Base-by-base conservation (phyloP, 768 basidiomycete genomes). In the Russula earlei region DNA sequence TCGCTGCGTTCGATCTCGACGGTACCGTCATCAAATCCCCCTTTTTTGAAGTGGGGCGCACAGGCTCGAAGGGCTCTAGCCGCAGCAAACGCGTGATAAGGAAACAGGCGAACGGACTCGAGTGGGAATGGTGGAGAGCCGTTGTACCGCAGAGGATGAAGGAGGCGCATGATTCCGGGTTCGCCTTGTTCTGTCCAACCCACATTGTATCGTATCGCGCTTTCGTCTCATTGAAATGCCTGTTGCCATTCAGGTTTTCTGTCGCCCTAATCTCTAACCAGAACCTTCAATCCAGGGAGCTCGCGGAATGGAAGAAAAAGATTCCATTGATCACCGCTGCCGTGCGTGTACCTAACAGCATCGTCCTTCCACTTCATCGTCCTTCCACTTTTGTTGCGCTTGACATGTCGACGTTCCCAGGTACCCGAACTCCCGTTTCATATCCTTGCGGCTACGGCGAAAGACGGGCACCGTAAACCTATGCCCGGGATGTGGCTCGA, bases 191-290 rank as follows among this genome's bases (percentile, higher is more conserved):
- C 7, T 41, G 40, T n/a, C 15, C 10, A 27, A 15, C 2, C 12
- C 41, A 0, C 20, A 11, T 9, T 11, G n/a, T 34, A 1, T 9
- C 34, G 3, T 36, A 14, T 67, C 46, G 33, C 12, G 38, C n/a
- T 25, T 7, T 31, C 34, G 46, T 33, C 38, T 22, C 45, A 41
- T 33, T n/a, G 34, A 36, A 5, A 24, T 34, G 12, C 9, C 36
- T 25, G 53, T 17, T 24, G 29, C 10, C 5, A 10, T 42, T 20
- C 50, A 90, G 88, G 15, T 87, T 78, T 65, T 70, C 85, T 1
- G 72, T 92, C 45, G 80, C 94, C 22, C 70, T 95, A 22, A 71
- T 96, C 22, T 86, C 90, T 0, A 96, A 96, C 66, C 94, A 97
- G 66, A 76, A 70, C 1, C 69, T 87, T 45, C 76, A 76, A 52